Conservation (phyloP, 202 grass and related monocot species). For the Setaria italica region DNA sequence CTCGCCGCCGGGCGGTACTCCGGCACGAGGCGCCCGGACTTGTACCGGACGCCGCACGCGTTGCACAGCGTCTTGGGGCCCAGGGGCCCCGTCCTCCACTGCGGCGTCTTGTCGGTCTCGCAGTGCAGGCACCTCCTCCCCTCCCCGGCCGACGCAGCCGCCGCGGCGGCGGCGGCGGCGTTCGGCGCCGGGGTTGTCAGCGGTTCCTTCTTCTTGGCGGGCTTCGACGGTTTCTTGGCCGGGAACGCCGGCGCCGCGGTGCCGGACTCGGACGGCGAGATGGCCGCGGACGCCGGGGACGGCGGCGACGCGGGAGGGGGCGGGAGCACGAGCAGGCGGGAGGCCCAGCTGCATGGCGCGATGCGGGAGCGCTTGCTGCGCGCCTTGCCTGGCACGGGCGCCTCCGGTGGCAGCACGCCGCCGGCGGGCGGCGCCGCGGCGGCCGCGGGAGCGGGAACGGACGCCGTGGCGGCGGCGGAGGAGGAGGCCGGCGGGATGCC, state of each 20-base stretch:
- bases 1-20: constrained; percentile 95
- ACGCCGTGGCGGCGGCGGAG: not conserved
- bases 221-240: constrained; percentile 59
- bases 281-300: constrained; percentile 40
- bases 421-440: not conserved
- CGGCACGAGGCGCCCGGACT: constrained; percentile 88
- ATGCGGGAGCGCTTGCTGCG: constrained; percentile 83
- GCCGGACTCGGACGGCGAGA: constrained; percentile 57
- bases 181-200: not conserved
- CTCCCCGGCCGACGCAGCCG: constrained; percentile 17
- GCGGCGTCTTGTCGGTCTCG: constrained; percentile 94
- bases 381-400: constrained; percentile 65
- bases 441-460: not conserved
- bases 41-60: constrained; percentile 91
- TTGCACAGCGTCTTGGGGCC: constrained; percentile 98
- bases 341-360: constrained; percentile 68
- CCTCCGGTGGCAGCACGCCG: constrained; percentile 32
- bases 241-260: constrained; percentile 33
- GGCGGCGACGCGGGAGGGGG: constrained; percentile 31
- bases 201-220: constrained; percentile 62
- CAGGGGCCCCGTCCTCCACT: constrained; percentile 90
- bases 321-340: constrained; percentile 62
- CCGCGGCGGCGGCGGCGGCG: not conserved
- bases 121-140: constrained; percentile 90
- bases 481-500: constrained; percentile 42